phyloP scores from a whole-genome alignment of 495 filamentous ascomycete species.

The Hyaloscypha variabilis region DNA sequence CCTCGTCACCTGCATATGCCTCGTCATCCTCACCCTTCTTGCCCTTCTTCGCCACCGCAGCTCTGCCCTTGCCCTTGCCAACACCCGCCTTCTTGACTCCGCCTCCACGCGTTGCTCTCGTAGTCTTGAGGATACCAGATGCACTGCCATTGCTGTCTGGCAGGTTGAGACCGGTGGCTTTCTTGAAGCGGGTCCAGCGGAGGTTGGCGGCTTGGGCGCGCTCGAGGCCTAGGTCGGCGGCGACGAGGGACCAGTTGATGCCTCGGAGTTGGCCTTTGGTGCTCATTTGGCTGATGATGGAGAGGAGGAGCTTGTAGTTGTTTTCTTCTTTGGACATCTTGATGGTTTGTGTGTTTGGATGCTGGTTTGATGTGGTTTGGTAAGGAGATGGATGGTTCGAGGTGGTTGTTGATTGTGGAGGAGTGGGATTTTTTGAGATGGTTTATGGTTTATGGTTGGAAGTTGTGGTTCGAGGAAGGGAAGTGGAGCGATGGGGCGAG shows the following conservation, averaged over 20 bases:
- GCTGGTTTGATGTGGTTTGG: background rate
- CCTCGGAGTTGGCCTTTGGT: background rate
- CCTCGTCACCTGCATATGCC: background rate
- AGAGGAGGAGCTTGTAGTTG: conserved; percentile 9
- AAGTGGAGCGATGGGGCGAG: too few species aligned
- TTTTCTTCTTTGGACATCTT: background rate
- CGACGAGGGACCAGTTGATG: background rate
- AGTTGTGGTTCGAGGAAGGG: too few species aligned
- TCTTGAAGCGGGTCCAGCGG: background rate
- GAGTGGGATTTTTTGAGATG: background rate
- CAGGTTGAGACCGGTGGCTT: background rate
- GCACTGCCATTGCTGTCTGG: background rate
- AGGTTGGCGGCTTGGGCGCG: background rate
- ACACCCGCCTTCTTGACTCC: background rate
- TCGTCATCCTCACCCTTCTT: background rate
- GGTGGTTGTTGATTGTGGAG: background rate
- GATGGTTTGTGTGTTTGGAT: background rate
- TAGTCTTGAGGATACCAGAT: background rate
- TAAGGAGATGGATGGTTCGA: background rate
- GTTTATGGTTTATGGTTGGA: too few species aligned
- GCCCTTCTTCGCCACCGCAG: background rate
- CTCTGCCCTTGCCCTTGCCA: background rate
- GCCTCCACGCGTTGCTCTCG: background rate
- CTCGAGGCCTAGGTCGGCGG: background rate
- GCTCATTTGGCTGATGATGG: conserved; percentile 4